A percentile compares a stretch with the other conserved stretches of the same genome.
Evolutionary conservation across 2,329 filamentous ascomycete genomes (phyloP).

Genomic region (Beauveria australis): DNA sequence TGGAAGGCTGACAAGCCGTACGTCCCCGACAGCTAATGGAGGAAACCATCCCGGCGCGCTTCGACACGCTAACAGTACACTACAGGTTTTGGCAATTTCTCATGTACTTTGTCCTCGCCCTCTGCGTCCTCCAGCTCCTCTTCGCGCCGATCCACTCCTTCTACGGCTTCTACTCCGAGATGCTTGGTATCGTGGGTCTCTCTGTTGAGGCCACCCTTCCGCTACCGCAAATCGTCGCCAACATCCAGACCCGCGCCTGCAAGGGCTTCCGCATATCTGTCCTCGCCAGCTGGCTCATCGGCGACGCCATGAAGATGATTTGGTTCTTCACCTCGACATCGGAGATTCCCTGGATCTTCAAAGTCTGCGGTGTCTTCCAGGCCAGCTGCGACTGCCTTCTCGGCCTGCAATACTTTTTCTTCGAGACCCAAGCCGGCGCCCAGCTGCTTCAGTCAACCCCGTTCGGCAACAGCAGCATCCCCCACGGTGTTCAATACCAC

Average conservation of each 20-base stretch:
- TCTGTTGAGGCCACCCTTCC: slow-evolving; percentile 75
- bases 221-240: slow-evolving; percentile 68
- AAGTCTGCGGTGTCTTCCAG: slow-evolving; percentile 75
- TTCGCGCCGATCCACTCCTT: slow-evolving; percentile 48
- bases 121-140: slow-evolving; percentile 59
- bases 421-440: slow-evolving; percentile 28
- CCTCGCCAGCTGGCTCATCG: slow-evolving; percentile 67
- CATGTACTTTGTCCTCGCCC: slow-evolving; percentile 53
- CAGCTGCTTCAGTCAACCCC: slow-evolving; percentile 17
- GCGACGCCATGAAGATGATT: slow-evolving; percentile 81
- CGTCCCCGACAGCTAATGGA: slow-evolving; percentile 19
- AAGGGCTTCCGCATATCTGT: slow-evolving; percentile 72
- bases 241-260: slow-evolving; percentile 60
- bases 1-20: slow-evolving; percentile 65
- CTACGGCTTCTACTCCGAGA: slow-evolving; percentile 57
- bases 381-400: slow-evolving; percentile 67
- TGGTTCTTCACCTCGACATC: slow-evolving; percentile 69
- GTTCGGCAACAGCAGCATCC: not conserved
- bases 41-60: not conserved
- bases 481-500: slow-evolving; percentile 26
- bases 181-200: slow-evolving; percentile 68
- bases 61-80: slow-evolving; percentile 10
- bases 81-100: slow-evolving; percentile 70
- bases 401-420: slow-evolving; percentile 66
- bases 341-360: slow-evolving; percentile 69